A percentile compares a stretch with the other conserved stretches of the same genome.
Conservation (phyloP, 495 filamentous ascomycete species). For the Lasiosphaeris hirsuta region DNA sequence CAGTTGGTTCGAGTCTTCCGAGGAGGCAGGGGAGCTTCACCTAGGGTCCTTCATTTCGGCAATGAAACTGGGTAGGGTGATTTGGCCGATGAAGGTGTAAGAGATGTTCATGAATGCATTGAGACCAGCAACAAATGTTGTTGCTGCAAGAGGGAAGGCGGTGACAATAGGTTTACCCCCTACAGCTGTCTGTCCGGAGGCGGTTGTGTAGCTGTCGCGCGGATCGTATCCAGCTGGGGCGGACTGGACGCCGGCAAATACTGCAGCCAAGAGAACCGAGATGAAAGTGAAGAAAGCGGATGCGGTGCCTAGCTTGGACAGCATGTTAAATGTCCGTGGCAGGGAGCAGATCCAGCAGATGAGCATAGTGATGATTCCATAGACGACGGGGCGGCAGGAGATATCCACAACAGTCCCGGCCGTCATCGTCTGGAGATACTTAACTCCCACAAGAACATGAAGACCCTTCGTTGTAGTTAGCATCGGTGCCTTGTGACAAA, state of each 20-base stretch:
- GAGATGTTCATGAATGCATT: conserved; percentile 85
- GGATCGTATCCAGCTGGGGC: conserved; percentile 63
- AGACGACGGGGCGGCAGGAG: conserved; percentile 65
- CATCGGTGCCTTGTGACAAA: conserved; percentile 6
- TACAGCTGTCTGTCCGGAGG: conserved; percentile 29
- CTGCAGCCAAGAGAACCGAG: conserved; percentile 73
- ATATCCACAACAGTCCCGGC: conserved; percentile 41
- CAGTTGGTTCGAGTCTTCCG: not conserved
- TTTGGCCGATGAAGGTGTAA: conserved; percentile 92
- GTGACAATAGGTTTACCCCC: conserved; percentile 60
- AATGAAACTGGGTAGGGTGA: conserved; percentile 86
- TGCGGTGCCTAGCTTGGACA: conserved; percentile 70
- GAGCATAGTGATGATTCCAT: conserved; percentile 63
- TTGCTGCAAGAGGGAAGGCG: conserved; percentile 62
- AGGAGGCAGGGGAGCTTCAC: conserved; percentile 1
- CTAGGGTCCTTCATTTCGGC: conserved; percentile 82
- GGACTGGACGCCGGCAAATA: conserved; percentile 69
- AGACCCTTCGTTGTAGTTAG: conserved; percentile 49
- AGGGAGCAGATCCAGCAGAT: conserved; percentile 74
- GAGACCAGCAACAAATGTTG: conserved; percentile 73
- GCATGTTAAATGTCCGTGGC: conserved; percentile 73
- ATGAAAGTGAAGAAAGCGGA: conserved; percentile 84
- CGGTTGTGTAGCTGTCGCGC: conserved; percentile 34
- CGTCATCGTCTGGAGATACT: conserved; percentile 84
- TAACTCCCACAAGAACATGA: conserved; percentile 73